Evolutionary conservation across 192 early-diverging fungal genomes (phyloP).

Genomic region (Coemansia sp.): DNA sequence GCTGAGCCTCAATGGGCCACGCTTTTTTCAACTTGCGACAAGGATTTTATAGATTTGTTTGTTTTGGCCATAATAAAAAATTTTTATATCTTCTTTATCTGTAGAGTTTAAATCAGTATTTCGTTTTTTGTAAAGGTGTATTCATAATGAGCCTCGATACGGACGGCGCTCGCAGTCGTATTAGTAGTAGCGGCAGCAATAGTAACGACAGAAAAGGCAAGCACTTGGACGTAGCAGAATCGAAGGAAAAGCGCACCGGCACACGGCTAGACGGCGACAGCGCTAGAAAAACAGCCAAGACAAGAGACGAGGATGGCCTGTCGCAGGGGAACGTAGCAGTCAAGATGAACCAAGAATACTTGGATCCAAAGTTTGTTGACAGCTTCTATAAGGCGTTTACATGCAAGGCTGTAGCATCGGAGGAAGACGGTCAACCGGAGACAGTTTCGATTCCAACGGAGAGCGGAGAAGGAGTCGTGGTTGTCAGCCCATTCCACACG

Average conservation of each 20-base stretch:
- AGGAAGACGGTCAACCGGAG: neutral
- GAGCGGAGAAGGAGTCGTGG: conserved; percentile 19
- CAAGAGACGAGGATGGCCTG: neutral
- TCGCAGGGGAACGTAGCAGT: neutral
- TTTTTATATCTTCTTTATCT: too few species aligned
- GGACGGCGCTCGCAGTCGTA: too few species aligned
- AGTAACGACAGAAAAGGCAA: neutral
- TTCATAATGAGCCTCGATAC: too few species aligned
- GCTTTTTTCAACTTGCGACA: neutral
- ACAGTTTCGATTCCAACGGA: neutral
- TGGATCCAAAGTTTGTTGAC: conserved; percentile 23
- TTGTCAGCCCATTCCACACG: conserved; percentile 31
- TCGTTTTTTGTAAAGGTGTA: too few species aligned
- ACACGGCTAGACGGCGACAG: neutral
- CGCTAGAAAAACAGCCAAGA: neutral
- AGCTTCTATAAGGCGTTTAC: conserved; percentile 30
- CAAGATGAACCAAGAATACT: conserved; percentile 23
- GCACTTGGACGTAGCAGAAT: neutral
- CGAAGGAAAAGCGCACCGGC: conserved; percentile 31
- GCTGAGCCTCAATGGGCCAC: neutral
- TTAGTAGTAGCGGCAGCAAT: neutral
- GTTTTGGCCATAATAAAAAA: neutral
- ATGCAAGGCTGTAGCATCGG: neutral
- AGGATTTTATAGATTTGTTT: neutral
- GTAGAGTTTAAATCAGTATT: too few species aligned